phyloP scores from a whole-genome alignment of 2,329 filamentous ascomycete genomes.

The Tolypocladium endophyticum region DNA sequence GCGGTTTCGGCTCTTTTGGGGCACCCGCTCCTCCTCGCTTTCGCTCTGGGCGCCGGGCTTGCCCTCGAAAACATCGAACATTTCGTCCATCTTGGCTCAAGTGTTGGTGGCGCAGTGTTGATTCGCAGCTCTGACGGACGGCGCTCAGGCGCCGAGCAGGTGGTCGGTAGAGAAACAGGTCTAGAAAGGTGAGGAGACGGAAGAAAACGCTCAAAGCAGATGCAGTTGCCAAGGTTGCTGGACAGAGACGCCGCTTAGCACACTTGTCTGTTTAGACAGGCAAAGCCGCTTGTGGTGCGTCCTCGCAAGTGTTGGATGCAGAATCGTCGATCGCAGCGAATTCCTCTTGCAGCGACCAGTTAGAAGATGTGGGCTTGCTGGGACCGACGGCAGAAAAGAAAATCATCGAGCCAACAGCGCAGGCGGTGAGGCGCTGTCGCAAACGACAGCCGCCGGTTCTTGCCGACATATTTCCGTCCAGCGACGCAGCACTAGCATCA shows the following conservation, averaged over 20 bases:
- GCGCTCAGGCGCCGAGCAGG: neutral
- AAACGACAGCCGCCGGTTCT: neutral
- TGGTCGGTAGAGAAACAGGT: neutral
- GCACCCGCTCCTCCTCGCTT: conserved; percentile 31
- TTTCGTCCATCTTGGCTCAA: conserved; percentile 52
- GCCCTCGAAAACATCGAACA: conserved; percentile 76
- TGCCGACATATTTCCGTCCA: conserved; percentile 1
- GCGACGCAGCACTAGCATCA: neutral
- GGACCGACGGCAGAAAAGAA: conserved; percentile 16
- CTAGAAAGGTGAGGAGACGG: neutral
- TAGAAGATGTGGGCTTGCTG: conserved; percentile 12
- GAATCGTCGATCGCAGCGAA: conserved; percentile 3
- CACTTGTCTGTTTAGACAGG: neutral
- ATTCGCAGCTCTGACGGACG: neutral
- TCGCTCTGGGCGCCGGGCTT: conserved; percentile 28
- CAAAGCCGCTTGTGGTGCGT: neutral
- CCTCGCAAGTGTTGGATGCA: conserved; percentile 9
- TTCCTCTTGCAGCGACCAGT: neutral
- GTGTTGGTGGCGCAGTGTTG: neutral
- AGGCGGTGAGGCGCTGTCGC: conserved; percentile 13
- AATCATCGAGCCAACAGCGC: conserved; percentile 2
- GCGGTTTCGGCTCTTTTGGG: conserved; percentile 39
- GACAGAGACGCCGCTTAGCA: neutral
- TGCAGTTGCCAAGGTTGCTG: neutral
- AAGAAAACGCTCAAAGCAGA: neutral